Evolutionary conservation across 441 rosid genomes (phyloP).

Genomic region (Gossypium lobatum): DNA sequence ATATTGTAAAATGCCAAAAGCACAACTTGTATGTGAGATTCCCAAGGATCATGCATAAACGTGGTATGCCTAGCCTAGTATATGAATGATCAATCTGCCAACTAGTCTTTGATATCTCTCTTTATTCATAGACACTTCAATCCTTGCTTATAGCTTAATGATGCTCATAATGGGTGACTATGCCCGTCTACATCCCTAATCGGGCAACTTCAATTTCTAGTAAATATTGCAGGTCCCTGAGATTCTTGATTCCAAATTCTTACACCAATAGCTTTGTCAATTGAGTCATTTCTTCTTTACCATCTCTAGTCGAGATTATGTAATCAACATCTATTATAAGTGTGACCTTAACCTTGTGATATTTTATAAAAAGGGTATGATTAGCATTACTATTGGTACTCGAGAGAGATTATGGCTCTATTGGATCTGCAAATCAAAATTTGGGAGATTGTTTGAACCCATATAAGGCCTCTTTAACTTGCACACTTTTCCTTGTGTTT

Average conservation of each 20-base stretch:
- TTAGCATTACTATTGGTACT: neutral
- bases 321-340: neutral
- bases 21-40: neutral
- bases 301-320: neutral
- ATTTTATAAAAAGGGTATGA: neutral
- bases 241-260: neutral
- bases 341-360: neutral
- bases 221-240: neutral
- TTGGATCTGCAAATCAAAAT: neutral
- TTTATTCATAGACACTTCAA: neutral
- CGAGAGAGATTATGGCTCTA: neutral
- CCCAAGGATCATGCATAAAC: neutral
- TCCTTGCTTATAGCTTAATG: neutral
- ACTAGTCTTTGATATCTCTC: neutral
- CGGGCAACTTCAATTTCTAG: neutral
- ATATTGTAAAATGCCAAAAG: neutral
- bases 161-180: neutral
- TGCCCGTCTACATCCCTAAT: neutral
- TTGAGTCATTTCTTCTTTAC: neutral
- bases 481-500: neutral
- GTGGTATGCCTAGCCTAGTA: neutral
- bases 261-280: neutral
- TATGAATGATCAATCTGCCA: neutral
- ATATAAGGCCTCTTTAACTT: neutral
- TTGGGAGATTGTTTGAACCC: neutral